Base-by-base conservation (phyloP, 768 basidiomycete genomes). In the Collybia nuda region DNA sequence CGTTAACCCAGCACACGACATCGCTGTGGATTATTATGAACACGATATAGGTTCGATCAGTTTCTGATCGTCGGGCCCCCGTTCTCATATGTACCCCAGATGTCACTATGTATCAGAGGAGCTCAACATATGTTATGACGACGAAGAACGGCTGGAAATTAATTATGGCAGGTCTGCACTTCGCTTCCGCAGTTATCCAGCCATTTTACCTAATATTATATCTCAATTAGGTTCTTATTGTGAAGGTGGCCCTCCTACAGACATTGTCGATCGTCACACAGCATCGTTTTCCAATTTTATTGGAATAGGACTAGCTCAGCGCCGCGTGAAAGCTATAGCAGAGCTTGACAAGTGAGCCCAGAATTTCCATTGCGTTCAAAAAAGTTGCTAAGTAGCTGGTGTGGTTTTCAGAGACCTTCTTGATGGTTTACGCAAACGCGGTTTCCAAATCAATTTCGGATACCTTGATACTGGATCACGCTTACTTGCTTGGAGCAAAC, bases 71-170 rank as follows among this genome's bases (percentile, higher is more conserved):
- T 38, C 3, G 32, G 18, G 23, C 18, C 21, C n/a, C 17, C 12
- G 32, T 26, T 32, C 7, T 22, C n/a, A 32, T 15, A 14, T 24
- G 36, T 17, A n/a, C 6, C 29, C 29, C 43, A 81, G 81, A 81
- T 51, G 77, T 82, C 6, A 82, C 80, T 0, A 78, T 84, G 71
- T 75, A 69, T 55, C 85, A 88, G 63, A 73, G 86, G 23, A 72
- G 76, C 40, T 72, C 81, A 2, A 62, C 62, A 0, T 56, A 62
- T 38, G 47, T 63, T 19, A 62, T 63, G 62, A 35, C 58, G 2
- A 54, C 48, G 12, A 44, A 53, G 23, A 55, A 55, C n/a, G 62
- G 62, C 0, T 63, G 58, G 58, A 50, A 56, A 29, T 55, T 59
- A 12, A 43, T 54, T 4, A 49, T 72, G 36, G 61, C 55, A 39